Evolutionary conservation across 176 grass and related monocot species (phyloP), one percentile per base, ranked within the genome.

Genomic region (Lolium perenne): DNA sequence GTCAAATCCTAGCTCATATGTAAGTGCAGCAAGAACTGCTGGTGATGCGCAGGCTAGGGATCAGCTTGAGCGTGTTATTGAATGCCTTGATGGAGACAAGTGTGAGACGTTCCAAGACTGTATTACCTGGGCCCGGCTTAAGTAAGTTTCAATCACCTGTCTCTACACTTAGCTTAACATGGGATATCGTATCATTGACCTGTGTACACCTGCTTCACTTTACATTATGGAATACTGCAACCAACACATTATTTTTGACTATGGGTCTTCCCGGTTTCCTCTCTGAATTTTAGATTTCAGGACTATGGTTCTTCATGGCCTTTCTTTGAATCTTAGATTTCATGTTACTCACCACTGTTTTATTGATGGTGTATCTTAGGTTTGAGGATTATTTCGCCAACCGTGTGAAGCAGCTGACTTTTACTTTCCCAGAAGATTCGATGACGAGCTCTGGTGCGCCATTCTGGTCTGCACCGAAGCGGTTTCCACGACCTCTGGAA

Each of bases 361-460:
- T 83, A 17, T 56, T 79, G 74, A 79, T 83, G 56, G 22, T 56
- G 1, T 79, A 59, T 83, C 11, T 55, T 76, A 97, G 92, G 89
- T 97, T 97, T 90, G 95, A 97, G 74, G 95, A 97, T 86, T 95
- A 97, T 90, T 97, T 88, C 74, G 89, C 92, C 63, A 91, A 86
- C 83, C 92, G 92, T 56, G 89, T 97, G 78, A 97, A 97, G 78
- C 95, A 94, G 77, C 86, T 97, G 78, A 94, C 95, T 0, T 94
- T 86, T 86, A 95, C 95, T 46, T 97, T 97, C 76, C 95, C 95
- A 16, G 92, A 97, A 86, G 95, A 94, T 20, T 86, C 90, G 29
- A 86, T 89, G 73, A 97, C 90, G 48, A 97, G 92, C 84, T 88
- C 90, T 66, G 95, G 95, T 73, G 76, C 86, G 72, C 95, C 92